phyloP scores from a whole-genome alignment of 768 basidiomycete species.

The Hemileccinum rubropunctum region DNA sequence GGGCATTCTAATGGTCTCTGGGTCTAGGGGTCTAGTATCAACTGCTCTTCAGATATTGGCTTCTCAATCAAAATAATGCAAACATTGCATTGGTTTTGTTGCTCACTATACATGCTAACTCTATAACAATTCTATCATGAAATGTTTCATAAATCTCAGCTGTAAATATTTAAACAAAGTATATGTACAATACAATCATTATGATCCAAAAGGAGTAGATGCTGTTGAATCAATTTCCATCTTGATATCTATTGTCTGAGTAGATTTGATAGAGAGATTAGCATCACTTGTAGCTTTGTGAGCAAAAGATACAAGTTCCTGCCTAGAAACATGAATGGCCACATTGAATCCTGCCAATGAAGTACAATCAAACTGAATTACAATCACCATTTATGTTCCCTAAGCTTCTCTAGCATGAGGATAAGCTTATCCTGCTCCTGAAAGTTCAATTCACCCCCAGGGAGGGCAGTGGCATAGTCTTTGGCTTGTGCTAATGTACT shows the following conservation, averaged over 20 bases:
- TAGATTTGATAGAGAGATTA: constrained; percentile 10
- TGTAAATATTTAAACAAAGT: too few species aligned
- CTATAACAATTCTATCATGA: too few species aligned
- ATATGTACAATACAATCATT: constrained; percentile 2
- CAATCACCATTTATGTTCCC: constrained; percentile 48
- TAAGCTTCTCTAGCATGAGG: constrained; percentile 59
- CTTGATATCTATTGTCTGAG: constrained; percentile 30
- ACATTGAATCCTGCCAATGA: too few species aligned
- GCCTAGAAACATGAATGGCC: constrained; percentile 33
- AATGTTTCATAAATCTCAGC: too few species aligned
- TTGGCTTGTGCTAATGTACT: constrained; percentile 55
- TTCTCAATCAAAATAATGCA: too few species aligned
- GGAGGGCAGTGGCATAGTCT: constrained; percentile 53
- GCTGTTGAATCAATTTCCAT: constrained; percentile 78
- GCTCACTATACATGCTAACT: too few species aligned
- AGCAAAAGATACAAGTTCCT: constrained; percentile 54
- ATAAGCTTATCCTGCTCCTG: constrained; percentile 73
- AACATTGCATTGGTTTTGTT: too few species aligned
- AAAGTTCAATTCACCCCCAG: constrained; percentile 69
- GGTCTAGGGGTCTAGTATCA: too few species aligned
- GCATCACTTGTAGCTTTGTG: constrained; percentile 38
- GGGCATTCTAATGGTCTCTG: too few species aligned
- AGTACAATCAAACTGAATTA: too few species aligned
- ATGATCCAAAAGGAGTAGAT: constrained; percentile 56
- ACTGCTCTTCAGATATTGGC: too few species aligned